These are phyloP conservation scores for Misopates orontium DNA, from an alignment of 257 asterid genomes.

Conservation along the genomic window DNA sequence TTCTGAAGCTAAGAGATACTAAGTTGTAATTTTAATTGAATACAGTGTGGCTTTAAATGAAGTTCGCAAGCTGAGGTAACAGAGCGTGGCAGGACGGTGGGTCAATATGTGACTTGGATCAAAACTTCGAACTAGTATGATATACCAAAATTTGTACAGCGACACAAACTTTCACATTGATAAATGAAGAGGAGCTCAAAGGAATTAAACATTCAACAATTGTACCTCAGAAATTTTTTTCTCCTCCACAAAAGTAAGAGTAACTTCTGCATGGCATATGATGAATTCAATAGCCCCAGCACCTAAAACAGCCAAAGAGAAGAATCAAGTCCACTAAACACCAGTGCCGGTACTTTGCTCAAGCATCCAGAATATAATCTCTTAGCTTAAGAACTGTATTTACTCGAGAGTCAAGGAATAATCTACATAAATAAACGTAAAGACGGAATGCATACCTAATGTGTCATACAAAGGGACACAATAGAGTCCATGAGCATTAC, in stretches of 20 bases:
- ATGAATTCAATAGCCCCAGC: conserved; percentile 95
- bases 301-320: conserved; percentile 51
- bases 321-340: conserved; percentile 23
- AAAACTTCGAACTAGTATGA: conserved; percentile 6
- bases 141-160: conserved; percentile 8
- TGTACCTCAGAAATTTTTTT: conserved; percentile 83
- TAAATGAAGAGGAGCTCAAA: conserved; percentile 20
- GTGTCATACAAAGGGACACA: conserved; percentile 96
- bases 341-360: conserved; percentile 15
- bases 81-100: neutral
- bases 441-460: conserved; percentile 57
- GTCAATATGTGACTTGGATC: neutral
- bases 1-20: neutral
- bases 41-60: neutral
- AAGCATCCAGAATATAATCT: conserved; percentile 23
- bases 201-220: conserved; percentile 2
- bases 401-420: conserved; percentile 12
- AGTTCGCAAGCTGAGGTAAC: neutral
- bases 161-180: conserved; percentile 1
- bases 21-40: no score
- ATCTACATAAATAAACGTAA: conserved; percentile 15
- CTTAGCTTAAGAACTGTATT: conserved; percentile 17
- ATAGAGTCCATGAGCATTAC: conserved; percentile 91
- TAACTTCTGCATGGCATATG: conserved; percentile 91
- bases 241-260: conserved; percentile 87